Base-by-base conservation (phyloP, 1,139 yeast genomes). In the Suhomyces panamericanus region DNA sequence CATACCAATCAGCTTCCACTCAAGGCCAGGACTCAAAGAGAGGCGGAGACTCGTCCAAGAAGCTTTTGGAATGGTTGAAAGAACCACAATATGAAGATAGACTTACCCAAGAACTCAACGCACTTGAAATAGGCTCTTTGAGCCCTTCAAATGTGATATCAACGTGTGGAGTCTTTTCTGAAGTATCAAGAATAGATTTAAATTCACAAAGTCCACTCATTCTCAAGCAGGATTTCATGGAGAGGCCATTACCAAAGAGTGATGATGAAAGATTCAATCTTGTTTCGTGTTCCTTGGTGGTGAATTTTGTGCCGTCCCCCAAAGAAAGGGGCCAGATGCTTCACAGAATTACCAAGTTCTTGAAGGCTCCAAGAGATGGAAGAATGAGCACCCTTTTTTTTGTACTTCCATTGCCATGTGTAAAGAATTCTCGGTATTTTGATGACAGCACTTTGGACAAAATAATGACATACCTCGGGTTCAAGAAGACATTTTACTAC, bases 41-140 rank as follows among this genome's bases (percentile, higher is more conserved):
- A 50, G 98, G 98, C 0, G 96, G 96, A 2, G 98, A 91, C 62
- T 87, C 96, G 0, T 89, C 96, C 1, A 87, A 85, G 54, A 69
- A 79, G 48, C 65, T 89, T 37, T 73, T 87, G 3, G 77, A 79
- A 46, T 90, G 96, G 96, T 62, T 88, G 13, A 65, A 47, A 52
- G 41, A 48, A 2, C 49, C 48, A 3, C 30, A 42, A 6, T 52
- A 62, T 37, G 39, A 40, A 4, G 36, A 39, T 4, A 62, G 34
- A 57, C 22, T 42, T 12, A 43, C 42, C 10, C 46, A 57, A 9
- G 54, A 52, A 17, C 35, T 39, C 10, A 62, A 52, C 15, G 87
- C 95, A 0, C 69, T 91, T 32, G 98, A 91, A 63, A 83, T 91
- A 38, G 98, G 98, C 0, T 84, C 90, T 44, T 65, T 91, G 20